Percentiles rank a stretch among this genome's conserved stretches.
Evolutionary conservation across 441 rosid species (phyloP).

Genomic region (Jatropha podagrica): DNA sequence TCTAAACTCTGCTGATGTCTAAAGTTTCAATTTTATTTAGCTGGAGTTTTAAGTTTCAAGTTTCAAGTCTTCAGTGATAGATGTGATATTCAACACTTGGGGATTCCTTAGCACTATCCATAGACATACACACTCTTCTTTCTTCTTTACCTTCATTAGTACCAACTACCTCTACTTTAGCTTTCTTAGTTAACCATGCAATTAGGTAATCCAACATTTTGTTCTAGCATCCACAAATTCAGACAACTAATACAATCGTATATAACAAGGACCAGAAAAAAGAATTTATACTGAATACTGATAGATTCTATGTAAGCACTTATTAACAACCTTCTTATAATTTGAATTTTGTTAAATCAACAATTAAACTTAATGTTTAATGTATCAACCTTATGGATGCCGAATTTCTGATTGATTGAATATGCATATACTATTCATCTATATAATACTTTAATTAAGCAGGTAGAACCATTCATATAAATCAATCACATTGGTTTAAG

Average conservation of each 20-base stretch:
- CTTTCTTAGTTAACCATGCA: not conserved
- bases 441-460: no score
- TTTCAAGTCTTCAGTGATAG: not conserved
- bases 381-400: not conserved
- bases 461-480: no score
- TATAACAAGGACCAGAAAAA: no score
- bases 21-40: not conserved
- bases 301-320: no score
- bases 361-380: not conserved
- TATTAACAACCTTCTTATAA: not conserved
- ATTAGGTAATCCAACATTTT: not conserved
- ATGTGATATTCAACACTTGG: not conserved
- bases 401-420: not conserved
- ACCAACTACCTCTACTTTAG: not conserved
- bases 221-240: not conserved
- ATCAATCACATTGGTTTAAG: no score
- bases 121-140: not conserved
- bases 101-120: not conserved
- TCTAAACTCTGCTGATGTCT: not conserved
- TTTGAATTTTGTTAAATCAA: not conserved
- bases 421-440: not conserved
- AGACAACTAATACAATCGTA: not conserved
- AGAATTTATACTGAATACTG: no score
- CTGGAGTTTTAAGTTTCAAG: not conserved
- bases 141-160: not conserved